Evolutionary conservation across 495 filamentous ascomycete species (phyloP), one percentile per base, ranked within the genome.

Genomic region (Physcia stellaris): DNA sequence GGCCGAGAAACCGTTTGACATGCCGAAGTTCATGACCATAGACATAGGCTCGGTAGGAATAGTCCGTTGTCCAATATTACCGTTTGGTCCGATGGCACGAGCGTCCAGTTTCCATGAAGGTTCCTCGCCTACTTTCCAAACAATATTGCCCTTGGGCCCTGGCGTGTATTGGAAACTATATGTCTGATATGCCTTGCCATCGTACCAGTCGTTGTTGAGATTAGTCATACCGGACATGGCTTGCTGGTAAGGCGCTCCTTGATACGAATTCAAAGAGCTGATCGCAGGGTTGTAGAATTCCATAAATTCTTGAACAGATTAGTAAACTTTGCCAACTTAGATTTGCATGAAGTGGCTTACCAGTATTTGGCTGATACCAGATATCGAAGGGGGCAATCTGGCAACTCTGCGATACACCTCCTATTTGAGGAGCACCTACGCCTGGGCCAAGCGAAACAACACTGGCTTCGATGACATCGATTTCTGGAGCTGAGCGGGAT

Each of bases 311-410:
- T 35, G 6, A 18, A 1, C 24, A 6, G 12, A 4, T 41, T 33
- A 29, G 43, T 52, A 7, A 13, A 13, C 7, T 23, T 31, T 5
- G 35, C 12, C 0, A 22, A 6, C 6, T 18, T 7, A 36, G n/a
- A 29, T 18, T 18, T 2, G 17, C n/a, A 13, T 39, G 15, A n/a
- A n/a, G 13, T 3, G 12, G 31, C 43, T 19, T 50, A 53, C 50
- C 65, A 42, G 74, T 74, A 49, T 86, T 66, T n/a, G 81, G 77
- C 56, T 75, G 72, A 39, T 82, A 83, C 68, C 73, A 83, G 36
- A 81, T 64, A 50, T 84, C 81, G 48, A 83, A 86, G 2, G 81
- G 81, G 3, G 81, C 82, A 37, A 75, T 59, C 51, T 87, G 82
- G 40, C 70, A 63, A 61, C 73, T 80, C 46, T 87, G 82, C 10